These are phyloP conservation scores for Mortierella polycephala DNA, from an alignment of 371 early-diverging fungal species.

Conservation along the genomic window DNA sequence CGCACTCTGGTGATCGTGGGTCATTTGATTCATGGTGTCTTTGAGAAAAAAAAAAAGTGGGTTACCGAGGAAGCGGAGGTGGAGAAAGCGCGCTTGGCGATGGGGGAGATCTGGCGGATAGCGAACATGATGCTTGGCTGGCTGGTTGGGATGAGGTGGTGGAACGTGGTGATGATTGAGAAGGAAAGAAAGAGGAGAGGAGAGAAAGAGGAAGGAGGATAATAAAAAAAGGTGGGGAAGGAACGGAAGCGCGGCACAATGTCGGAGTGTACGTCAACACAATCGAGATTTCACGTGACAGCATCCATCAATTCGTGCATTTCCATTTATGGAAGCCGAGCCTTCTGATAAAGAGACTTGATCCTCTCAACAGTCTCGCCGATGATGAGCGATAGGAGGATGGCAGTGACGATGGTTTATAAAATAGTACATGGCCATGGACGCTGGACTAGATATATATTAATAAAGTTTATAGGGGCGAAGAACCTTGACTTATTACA, in stretches of 20 bases:
- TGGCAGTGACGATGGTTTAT: too few relatives aligned
- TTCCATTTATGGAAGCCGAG: too few relatives aligned
- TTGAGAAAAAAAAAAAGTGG: neutral
- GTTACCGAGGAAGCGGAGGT: constrained; percentile 59
- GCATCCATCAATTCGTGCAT: neutral
- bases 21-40: neutral
- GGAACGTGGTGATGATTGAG: neutral
- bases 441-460: too few relatives aligned
- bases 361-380: too few relatives aligned
- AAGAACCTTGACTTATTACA: constrained; percentile 17
- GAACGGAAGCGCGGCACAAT: neutral
- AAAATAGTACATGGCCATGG: too few relatives aligned
- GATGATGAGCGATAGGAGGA: too few relatives aligned
- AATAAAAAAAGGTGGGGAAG: constrained; percentile 1
- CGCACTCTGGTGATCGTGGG: too few relatives aligned
- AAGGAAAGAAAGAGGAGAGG: neutral
- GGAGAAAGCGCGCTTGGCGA: constrained; percentile 79
- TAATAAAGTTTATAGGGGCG: too few relatives aligned
- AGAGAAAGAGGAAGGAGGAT: neutral
- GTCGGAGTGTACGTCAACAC: neutral
- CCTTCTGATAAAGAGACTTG: too few relatives aligned
- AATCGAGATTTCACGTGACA: neutral
- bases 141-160: neutral
- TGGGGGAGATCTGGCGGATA: constrained; percentile 50
- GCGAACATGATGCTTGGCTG: constrained; percentile 39